Evolutionary conservation across 306 rosid species (phyloP), one percentile per base, ranked within the genome.

Genomic region (Fagus sylvatica): DNA sequence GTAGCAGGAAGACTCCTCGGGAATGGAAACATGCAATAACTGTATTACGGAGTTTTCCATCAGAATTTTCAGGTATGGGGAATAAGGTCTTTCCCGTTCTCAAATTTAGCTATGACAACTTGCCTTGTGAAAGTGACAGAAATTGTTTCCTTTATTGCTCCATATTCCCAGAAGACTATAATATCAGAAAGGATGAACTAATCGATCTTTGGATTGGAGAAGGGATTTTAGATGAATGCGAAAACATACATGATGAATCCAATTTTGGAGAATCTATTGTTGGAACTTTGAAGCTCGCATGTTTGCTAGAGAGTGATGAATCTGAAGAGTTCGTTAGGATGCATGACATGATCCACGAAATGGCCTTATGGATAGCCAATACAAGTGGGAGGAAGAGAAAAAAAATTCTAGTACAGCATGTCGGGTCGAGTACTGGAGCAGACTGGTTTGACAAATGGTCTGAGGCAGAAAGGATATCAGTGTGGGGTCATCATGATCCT

Each of bases 101-200:
- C 0, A 61, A 69, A 36, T 74, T 74, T 34, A 83, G 86, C 36
- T 78, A 60, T 5, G 80, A 83, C 22, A 75, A 13, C 4, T 40
- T 83, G 12, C 77, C 71, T 0, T 13, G 64, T 42, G 76, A 59
- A 3, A 16, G 57, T 2, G 77, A 74, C 3, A 69, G 17, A 61
- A 40, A 0, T 0, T 83, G 86, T n/a, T 83, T 83, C 69, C 15
- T 74, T 8, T 78, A 78, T 0, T 83, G 83, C 0, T 69, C 86
- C 6, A 9, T 74, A 1, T 83, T 60, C 51, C 86, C 83, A 9
- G 71, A 78, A 17, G 86, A 83, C 28, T 17, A 6, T 51, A 19
- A 3, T 34, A 8, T 83, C 5, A 0, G 0, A 0, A 61, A 33
- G 42, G 8, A 5, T 0, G 13, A 16, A 5, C 74, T 82, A 2